phyloP scores from a whole-genome alignment of 495 filamentous ascomycete species.

The Lophium mytilinum region DNA sequence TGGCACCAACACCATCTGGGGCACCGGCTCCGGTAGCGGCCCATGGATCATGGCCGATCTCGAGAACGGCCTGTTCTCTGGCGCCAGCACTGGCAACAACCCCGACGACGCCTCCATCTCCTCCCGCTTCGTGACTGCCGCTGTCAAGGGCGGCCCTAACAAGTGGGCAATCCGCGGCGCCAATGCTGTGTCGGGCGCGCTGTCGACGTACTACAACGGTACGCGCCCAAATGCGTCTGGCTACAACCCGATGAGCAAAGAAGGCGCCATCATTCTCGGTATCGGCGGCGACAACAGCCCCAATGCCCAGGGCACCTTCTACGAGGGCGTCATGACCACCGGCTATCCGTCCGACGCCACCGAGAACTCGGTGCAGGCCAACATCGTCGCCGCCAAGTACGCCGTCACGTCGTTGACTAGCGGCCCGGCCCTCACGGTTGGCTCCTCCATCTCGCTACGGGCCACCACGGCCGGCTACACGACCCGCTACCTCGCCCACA shows the following conservation, averaged over 20 bases:
- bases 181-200: constrained; percentile 44
- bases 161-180: constrained; percentile 48
- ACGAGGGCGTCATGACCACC: constrained; percentile 53
- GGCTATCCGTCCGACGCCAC: constrained; percentile 50
- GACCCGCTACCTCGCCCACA: constrained; percentile 45
- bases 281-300: constrained; percentile 52
- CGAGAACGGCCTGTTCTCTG: constrained; percentile 52
- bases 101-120: constrained; percentile 40
- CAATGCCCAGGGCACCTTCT: constrained; percentile 51
- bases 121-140: constrained; percentile 44
- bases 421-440: constrained; percentile 41
- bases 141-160: constrained; percentile 45
- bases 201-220: constrained; percentile 50
- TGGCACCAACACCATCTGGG: constrained; percentile 43
- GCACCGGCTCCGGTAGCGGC: constrained; percentile 44
- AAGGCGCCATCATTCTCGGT: constrained; percentile 53
- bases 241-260: constrained; percentile 54
- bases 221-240: constrained; percentile 38
- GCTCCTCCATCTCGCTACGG: constrained; percentile 42
- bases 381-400: constrained; percentile 50
- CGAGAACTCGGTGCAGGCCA: constrained; percentile 48
- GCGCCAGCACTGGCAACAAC: constrained; percentile 35
- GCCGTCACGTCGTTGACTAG: constrained; percentile 40
- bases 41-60: constrained; percentile 58
- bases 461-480: constrained; percentile 45